Evolutionary conservation across 768 basidiomycete genomes (phyloP).

Genomic region (Lepiota venenata): DNA sequence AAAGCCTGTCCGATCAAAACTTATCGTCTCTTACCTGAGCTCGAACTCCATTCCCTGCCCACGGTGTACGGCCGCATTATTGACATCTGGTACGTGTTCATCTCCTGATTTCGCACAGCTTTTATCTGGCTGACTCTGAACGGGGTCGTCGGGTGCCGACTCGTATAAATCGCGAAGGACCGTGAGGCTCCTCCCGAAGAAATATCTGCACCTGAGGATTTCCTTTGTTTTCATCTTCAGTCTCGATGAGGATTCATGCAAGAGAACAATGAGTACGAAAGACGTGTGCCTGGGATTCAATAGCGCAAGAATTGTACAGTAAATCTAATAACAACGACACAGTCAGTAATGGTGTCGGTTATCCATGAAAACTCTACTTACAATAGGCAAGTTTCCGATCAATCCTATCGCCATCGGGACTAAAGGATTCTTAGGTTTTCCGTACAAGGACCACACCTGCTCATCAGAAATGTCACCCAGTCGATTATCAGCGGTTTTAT

Average conservation of each 20-base stretch:
- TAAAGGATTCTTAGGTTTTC: too few relatives aligned
- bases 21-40: too few relatives aligned
- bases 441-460: too few relatives aligned
- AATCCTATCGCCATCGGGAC: too few relatives aligned
- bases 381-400: conserved; percentile 15
- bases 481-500: too few relatives aligned
- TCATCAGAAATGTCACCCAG: too few relatives aligned
- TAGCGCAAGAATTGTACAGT: too few relatives aligned
- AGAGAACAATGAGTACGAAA: conserved; percentile 19
- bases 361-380: conserved; percentile 10
- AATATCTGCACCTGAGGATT: conserved; percentile 8
- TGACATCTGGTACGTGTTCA: too few relatives aligned
- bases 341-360: background rate
- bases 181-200: too few relatives aligned
- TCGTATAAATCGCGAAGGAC: background rate
- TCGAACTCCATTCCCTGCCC: too few relatives aligned
- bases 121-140: conserved; percentile 10
- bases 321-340: conserved; percentile 11
- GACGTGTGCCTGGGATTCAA: too few relatives aligned
- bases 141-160: conserved; percentile 6
- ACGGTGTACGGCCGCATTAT: background rate
- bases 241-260: conserved; percentile 19
- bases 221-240: conserved; percentile 10
- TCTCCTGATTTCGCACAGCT: background rate
- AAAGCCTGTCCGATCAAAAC: too few relatives aligned